Evolutionary conservation across 176 grass and related monocot genomes (phyloP), one percentile per base, ranked within the genome.

Genomic region (Bromus sterilis): DNA sequence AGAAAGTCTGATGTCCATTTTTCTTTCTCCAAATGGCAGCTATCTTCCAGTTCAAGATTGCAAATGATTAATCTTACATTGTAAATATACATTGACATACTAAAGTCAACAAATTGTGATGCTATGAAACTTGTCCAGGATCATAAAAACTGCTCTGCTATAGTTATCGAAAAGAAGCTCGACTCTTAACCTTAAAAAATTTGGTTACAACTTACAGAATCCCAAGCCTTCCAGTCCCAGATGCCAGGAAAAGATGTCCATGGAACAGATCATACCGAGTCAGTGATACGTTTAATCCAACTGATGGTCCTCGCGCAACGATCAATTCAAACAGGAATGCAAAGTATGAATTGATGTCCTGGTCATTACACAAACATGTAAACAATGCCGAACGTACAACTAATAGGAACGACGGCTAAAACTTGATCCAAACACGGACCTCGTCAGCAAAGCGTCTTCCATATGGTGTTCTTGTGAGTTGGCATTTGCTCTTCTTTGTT

Each of bases 261-360:
- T 98, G 95, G 82, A 98, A 95, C 65, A 98, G 75, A 77, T 98
- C 92, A 0, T 93, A 91, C 20, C 90, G 90, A 85, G 11, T 89
- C 42, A 98, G 86, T 5, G 92, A 91, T 39, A 91, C 62, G 77
- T 98, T 94, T 66, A 94, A 89, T 64, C 92, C 92, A 82, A 98
- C 69, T 2, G 75, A 89, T 79, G 90, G 90, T 80, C 86, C 92
- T 35, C 90, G 74, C 39, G 67, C 58, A 72, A 66, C 84, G 71
- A 98, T 93, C 78, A 98, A 75, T 84, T 93, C 90, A 82, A 98
- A 98, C 82, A 98, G 53, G 69, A 93, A 95, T 1, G 92, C 95
- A 13, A 98, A 84, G 82, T 91, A 98, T 9, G 84, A 86, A 79
- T 95, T 98, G 77, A 98, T 88, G 16, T 93, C 90, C 92, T 98